Evolutionary conservation across 352 stramenopile genomes (phyloP).

Genomic region (Aphanomyces astaci): DNA sequence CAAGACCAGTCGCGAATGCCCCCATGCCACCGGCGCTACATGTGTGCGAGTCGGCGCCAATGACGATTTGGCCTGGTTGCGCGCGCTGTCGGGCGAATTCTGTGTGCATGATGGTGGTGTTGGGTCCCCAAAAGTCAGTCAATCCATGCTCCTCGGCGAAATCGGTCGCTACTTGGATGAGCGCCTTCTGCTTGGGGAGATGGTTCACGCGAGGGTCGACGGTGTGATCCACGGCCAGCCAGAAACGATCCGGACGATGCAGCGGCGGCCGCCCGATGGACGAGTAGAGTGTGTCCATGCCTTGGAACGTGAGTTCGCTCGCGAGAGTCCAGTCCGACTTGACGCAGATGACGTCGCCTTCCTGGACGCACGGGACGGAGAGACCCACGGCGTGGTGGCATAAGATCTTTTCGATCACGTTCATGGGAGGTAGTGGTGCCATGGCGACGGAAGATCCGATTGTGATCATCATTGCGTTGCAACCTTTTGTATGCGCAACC

Average conservation of each 20-base stretch:
- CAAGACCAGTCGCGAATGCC: slow-evolving; percentile 58
- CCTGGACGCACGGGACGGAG: slow-evolving; percentile 35
- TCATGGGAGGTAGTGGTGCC: slow-evolving; percentile 37
- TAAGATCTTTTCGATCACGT: slow-evolving; percentile 82
- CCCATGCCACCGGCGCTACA: slow-evolving; percentile 72
- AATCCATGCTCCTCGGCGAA: slow-evolving; percentile 63
- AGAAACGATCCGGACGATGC: slow-evolving; percentile 75
- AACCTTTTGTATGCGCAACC: not conserved
- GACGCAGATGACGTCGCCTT: slow-evolving; percentile 73
- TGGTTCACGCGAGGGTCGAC: slow-evolving; percentile 73
- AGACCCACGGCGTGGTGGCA: slow-evolving; percentile 61
- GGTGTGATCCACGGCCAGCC: slow-evolving; percentile 74
- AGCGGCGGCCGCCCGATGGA: slow-evolving; percentile 59
- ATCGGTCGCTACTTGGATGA: slow-evolving; percentile 71
- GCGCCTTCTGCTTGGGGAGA: slow-evolving; percentile 62
- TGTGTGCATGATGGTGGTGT: slow-evolving; percentile 84
- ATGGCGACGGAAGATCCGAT: not conserved
- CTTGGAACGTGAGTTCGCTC: slow-evolving; percentile 71
- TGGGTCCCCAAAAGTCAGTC: slow-evolving; percentile 71
- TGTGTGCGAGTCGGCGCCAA: slow-evolving; percentile 71
- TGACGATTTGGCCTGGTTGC: slow-evolving; percentile 74
- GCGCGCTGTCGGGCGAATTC: slow-evolving; percentile 74
- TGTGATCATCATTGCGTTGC: not conserved
- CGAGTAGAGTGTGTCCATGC: slow-evolving; percentile 76
- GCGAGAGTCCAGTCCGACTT: slow-evolving; percentile 73